Base-by-base conservation (phyloP, 1,284 basidiomycete species). In the Ustilago shanxiensis region DNA sequence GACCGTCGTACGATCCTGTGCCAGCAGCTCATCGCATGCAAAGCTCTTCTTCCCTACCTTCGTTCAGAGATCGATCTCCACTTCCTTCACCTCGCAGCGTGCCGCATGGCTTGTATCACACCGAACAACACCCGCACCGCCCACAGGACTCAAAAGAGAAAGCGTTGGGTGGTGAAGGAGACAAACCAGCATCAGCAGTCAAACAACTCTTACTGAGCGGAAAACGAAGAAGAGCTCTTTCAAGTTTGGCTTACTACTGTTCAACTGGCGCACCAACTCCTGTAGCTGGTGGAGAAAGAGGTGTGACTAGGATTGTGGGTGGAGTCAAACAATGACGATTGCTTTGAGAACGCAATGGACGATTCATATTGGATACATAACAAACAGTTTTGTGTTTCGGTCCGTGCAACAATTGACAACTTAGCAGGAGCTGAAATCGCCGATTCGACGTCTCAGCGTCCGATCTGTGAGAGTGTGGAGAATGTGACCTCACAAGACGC, bases 191-290 rank as follows among this genome's bases (percentile, higher is more conserved):
- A 11, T 33, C 33, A 39, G 33, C 29, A 22, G 33, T 39, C 20
- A 13, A 39, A 22, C 33, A 33, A 31, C 10, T 28, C 28, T 8
- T n/a, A 2, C 5, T 31, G 7, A 16, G 55, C 13, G 33, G 28
- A n/a, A 31, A 57, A 9, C n/a, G 55, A 33, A 47, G 55, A 47
- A 33, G 33, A 60, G 58, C 58, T 0, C 26, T 60, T 9, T 60
- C 58, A 3, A 60, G 37, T 60, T 24, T 60, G 10, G 49, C 58
- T 11, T 60, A 51, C 20, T 60, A 60, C 26, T 41, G 49, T 33
- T 60, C 58, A 11, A 59, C 33, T 31, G 57, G 31, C 2, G 9
- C 20, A 39, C 57, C 57, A 5, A 50, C 16, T 35, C 5, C 33
- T 8, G 1, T 29, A 9, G 22, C 33, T 22, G 47, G 20, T 26